phyloP scores from a whole-genome alignment of 495 filamentous ascomycete species.

The Apodospora peruviana region DNA sequence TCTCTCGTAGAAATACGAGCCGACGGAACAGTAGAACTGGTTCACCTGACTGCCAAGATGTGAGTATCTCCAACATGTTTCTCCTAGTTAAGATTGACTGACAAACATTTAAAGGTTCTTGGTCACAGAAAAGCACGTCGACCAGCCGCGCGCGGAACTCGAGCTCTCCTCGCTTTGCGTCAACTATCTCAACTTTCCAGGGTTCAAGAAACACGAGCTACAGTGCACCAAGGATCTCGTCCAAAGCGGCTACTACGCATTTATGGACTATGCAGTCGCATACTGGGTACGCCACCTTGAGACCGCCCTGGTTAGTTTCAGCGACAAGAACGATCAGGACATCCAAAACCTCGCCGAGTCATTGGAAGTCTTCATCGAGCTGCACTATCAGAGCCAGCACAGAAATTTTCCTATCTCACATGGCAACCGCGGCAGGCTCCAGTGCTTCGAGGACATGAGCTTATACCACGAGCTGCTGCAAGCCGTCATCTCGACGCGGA shows the following conservation, averaged over 20 bases:
- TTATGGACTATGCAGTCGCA: conserved; percentile 34
- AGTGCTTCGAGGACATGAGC: neutral
- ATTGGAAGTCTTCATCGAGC: conserved; percentile 20
- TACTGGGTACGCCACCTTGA: conserved; percentile 36
- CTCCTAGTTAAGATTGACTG: neutral
- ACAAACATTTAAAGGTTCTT: conserved; percentile 4
- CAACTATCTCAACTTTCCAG: conserved; percentile 6
- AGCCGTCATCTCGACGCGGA: neutral
- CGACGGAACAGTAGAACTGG: conserved; percentile 30
- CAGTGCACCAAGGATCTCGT: conserved; percentile 2
- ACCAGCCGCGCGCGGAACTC: neutral
- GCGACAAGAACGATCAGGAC: neutral
- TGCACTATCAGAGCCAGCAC: conserved; percentile 9
- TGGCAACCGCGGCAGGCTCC: neutral
- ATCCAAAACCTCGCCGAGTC: conserved; percentile 5
- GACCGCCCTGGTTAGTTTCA: neutral
- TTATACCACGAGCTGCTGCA: conserved; percentile 2
- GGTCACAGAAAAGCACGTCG: neutral
- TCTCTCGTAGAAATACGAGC: conserved; percentile 34
- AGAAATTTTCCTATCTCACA: conserved; percentile 3
- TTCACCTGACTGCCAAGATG: conserved; percentile 36
- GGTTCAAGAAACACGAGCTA: conserved; percentile 1
- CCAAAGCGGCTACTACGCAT: conserved; percentile 24
- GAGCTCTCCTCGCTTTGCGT: conserved; percentile 3
- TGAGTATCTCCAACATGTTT: conserved; percentile 16